Conservation (phyloP, 2,329 filamentous ascomycete species). For the Venturia carpophila region DNA sequence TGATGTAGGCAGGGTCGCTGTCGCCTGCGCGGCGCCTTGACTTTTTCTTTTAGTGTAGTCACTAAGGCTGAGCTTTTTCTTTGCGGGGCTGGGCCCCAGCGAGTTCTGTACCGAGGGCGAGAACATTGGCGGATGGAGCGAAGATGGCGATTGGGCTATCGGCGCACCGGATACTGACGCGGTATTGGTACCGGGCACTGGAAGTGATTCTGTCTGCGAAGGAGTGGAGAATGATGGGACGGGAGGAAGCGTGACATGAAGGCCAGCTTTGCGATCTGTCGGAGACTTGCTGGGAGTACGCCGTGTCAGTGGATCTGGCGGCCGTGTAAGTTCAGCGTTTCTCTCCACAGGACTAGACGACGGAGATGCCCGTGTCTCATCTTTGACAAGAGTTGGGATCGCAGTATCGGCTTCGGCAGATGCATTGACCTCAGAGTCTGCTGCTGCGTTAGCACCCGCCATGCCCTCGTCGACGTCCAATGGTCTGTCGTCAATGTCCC, state of each 20-base stretch:
- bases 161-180: slow-evolving; percentile 19
- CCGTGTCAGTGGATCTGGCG: neutral
- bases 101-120: slow-evolving; percentile 35
- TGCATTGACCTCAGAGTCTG: slow-evolving; percentile 2
- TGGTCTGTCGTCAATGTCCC: neutral
- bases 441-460: neutral
- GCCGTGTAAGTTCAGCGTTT: neutral
- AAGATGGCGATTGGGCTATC: slow-evolving; percentile 27
- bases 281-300: neutral
- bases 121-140: slow-evolving; percentile 17
- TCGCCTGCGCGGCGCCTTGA: slow-evolving; percentile 23
- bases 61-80: slow-evolving; percentile 45
- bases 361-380: slow-evolving; percentile 4
- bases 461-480: neutral
- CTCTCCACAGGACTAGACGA: neutral
- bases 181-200: slow-evolving; percentile 26
- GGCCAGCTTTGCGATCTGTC: slow-evolving; percentile 12
- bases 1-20: neutral
- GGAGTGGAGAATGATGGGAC: slow-evolving; percentile 24
- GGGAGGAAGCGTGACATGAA: slow-evolving; percentile 28
- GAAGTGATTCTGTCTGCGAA: neutral
- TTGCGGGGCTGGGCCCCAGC: slow-evolving; percentile 35
- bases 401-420: neutral
- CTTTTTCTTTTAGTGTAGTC: slow-evolving; percentile 42
- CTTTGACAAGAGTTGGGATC: neutral